phyloP scores from a whole-genome alignment of 176 grass and related monocot genomes.

The Oryza longistaminata region DNA sequence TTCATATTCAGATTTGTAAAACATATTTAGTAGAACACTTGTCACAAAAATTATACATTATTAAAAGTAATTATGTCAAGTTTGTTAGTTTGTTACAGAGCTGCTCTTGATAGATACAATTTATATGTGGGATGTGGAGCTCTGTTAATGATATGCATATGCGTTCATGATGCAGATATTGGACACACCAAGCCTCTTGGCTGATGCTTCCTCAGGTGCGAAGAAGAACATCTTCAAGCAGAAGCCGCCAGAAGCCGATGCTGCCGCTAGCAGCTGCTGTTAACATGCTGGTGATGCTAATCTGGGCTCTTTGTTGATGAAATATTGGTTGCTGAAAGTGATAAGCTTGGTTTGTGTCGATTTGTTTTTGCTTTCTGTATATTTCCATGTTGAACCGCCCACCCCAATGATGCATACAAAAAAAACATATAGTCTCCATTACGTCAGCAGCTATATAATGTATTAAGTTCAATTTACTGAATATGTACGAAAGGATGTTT shows the following conservation, averaged over 20 bases:
- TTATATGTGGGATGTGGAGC: not conserved
- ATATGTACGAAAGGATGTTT: not conserved
- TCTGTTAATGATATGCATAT: not conserved
- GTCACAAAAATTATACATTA: not conserved
- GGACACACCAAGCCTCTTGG: constrained; percentile 85
- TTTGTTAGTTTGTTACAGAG: not conserved
- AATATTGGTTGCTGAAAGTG: constrained; percentile 13
- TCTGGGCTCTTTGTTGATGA: not conserved
- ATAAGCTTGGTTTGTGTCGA: constrained; percentile 21
- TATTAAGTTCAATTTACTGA: not conserved
- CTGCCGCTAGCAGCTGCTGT: constrained; percentile 68
- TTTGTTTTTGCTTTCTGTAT: constrained; percentile 35
- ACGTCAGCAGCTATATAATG: constrained; percentile 6
- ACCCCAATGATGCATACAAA: not conserved
- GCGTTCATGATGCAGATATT: constrained; percentile 53
- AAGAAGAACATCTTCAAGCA: constrained; percentile 99
- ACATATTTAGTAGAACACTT: not conserved
- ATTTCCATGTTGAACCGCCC: constrained; percentile 5
- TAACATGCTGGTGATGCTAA: constrained; percentile 27
- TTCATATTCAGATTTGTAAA: not conserved
- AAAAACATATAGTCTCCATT: not conserved
- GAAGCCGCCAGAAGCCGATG: constrained; percentile 72
- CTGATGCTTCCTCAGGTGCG: constrained; percentile 66
- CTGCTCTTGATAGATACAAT: not conserved
- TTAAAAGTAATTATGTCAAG: not conserved